Percentiles rank a stretch among this genome's conserved stretches.
phyloP scores from a whole-genome alignment of 805 yeast species.

The Pichia paraexigua region DNA sequence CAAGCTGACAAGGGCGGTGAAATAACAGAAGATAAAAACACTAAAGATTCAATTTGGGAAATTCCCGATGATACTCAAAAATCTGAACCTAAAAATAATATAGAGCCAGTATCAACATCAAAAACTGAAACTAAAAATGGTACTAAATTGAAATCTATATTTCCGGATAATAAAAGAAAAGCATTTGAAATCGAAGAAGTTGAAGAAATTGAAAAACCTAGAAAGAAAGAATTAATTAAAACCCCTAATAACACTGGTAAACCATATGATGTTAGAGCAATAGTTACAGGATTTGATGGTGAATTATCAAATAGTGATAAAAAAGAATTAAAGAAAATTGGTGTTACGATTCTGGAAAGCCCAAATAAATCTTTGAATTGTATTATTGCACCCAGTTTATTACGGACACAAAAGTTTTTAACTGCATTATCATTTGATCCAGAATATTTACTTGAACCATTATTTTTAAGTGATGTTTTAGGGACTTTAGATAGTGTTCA shows the following conservation, averaged over 20 bases:
- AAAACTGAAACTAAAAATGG: background rate
- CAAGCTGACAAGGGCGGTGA: background rate
- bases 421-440: conserved; percentile 54
- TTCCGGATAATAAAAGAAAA: background rate
- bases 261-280: conserved; percentile 37
- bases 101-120: background rate
- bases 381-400: conserved; percentile 72
- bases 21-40: background rate
- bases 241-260: conserved; percentile 13
- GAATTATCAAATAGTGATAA: conserved; percentile 38
- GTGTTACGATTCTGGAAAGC: conserved; percentile 42
- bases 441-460: conserved; percentile 46
- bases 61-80: background rate
- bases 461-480: conserved; percentile 38
- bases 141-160: background rate
- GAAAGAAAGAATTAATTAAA: conserved; percentile 8
- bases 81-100: background rate
- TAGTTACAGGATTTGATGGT: conserved; percentile 60
- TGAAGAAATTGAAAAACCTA: background rate
- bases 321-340: conserved; percentile 39
- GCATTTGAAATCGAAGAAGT: background rate
- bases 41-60: background rate
- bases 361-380: conserved; percentile 35
- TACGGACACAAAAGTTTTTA: conserved; percentile 83
- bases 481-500: conserved; percentile 26